Evolutionary conservation across 768 basidiomycete species (phyloP), one percentile per base, ranked within the genome.

Genomic region (Hirschioporus abietinus): DNA sequence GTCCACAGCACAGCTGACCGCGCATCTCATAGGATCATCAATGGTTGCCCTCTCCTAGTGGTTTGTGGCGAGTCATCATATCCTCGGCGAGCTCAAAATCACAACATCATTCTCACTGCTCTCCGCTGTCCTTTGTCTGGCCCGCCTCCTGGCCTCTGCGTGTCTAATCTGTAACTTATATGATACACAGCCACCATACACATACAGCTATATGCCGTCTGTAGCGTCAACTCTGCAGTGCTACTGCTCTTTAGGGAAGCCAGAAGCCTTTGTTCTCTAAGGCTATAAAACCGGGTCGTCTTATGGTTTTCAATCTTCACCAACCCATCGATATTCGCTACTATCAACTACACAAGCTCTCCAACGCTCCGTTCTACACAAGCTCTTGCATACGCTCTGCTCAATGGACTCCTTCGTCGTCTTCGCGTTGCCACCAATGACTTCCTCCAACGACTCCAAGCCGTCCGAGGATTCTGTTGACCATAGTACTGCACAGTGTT

Each of bases 401-500:
- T 52, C 42, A 3, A 52, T 52, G 42, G 42, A 52, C 42, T 52
- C 42, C 42, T 15, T 52, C 12, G 42, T 52, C 42, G 20, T 30
- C 2, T 8, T 52, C 12, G 42, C 42, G 12, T 12, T 10, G 4
- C 42, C 42, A 52, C 2, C 42, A 52, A 52, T 20, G 42, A 15
- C 20, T 52, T 15, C 20, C 42, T 12, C 42, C 12, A 52, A 52
- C 12, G 20, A 12, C 42, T 52, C 42, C 20, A 52, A 52, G 42
- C 42, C 42, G 20, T 52, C 42, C 20, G 42, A 52, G 15, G 42
- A 3, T 52, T 72, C 77, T 35, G 74, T 80, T 63, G 78, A 85
- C 78, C 79, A 81, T 70, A 86, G 83, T 79, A 80, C 85, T 23
- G 88, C 90, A 67, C 88, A 90, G 74, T 91, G 90, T 78, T 90